Evolutionary conservation across 73 alveolate species (phyloP).

Genomic region (Tetrahymena borealis): DNA sequence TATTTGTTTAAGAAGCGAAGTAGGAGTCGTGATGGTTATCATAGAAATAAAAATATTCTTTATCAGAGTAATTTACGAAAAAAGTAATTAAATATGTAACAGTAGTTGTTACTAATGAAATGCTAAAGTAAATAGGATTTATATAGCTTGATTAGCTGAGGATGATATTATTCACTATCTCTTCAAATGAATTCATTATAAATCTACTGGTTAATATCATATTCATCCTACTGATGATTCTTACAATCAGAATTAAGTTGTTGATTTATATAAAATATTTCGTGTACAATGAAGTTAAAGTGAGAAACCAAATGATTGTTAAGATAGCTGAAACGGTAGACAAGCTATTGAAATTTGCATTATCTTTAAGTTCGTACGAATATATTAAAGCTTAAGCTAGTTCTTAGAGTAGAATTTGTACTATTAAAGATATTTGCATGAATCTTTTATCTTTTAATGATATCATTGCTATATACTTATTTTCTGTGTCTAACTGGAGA

Average conservation of each 20-base stretch:
- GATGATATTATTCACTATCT: not conserved
- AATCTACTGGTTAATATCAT: not conserved
- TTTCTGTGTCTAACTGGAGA: not conserved
- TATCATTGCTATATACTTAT: not conserved
- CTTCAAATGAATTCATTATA: not conserved
- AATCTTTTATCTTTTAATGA: not conserved
- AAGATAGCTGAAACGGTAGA: not conserved
- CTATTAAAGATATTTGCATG: not conserved
- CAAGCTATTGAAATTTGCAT: not conserved
- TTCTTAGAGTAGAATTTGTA: not conserved
- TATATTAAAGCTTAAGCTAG: not conserved
- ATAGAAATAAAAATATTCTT: not conserved
- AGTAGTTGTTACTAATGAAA: not conserved
- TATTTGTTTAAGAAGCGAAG: not conserved
- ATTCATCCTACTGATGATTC: not conserved
- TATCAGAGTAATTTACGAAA: not conserved
- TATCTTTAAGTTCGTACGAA: not conserved
- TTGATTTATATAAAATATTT: not conserved
- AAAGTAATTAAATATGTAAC: not conserved
- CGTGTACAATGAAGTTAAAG: not conserved
- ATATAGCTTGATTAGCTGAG: not conserved
- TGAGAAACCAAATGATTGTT: not conserved
- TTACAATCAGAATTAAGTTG: not conserved
- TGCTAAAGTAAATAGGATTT: not conserved
- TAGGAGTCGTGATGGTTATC: not conserved